Percentiles rank a stretch among this genome's conserved stretches.
These are phyloP conservation scores for Quercus suber DNA, from an alignment of 306 rosid species.

Conservation along the genomic window DNA sequence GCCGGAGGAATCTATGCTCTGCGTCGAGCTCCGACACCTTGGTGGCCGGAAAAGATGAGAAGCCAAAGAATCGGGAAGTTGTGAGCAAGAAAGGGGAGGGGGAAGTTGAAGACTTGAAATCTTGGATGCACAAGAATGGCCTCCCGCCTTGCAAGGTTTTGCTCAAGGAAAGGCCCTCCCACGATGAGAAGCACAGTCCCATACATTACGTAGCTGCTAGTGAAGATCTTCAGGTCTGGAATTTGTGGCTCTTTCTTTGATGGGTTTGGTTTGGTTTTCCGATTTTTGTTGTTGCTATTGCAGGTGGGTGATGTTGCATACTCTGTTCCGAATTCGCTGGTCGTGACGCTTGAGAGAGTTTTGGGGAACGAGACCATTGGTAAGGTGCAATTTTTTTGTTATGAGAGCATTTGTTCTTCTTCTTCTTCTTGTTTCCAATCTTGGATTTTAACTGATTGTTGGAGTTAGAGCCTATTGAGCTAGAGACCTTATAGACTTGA, in stretches of 20 bases:
- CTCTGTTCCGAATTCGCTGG: slow-evolving; percentile 78
- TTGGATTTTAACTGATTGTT: not conserved
- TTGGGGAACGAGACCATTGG: slow-evolving; percentile 92
- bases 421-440: not conserved
- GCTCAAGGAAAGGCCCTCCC: slow-evolving; percentile 64
- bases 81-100: slow-evolving; percentile 42
- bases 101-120: slow-evolving; percentile 62
- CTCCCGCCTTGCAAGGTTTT: slow-evolving; percentile 87
- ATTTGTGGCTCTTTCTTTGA: not conserved
- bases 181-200: slow-evolving; percentile 48
- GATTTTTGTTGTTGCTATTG: slow-evolving; percentile 13
- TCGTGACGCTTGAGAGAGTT: slow-evolving; percentile 91
- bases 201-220: slow-evolving; percentile 91
- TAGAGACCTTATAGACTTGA: not conserved
- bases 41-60: slow-evolving; percentile 47
- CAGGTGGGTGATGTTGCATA: slow-evolving; percentile 93
- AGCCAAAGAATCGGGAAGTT: slow-evolving; percentile 28
- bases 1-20: slow-evolving; percentile 35
- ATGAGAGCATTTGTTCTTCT: not conserved
- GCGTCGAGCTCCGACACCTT: slow-evolving; percentile 77
- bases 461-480: not conserved
- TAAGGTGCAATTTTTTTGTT: slow-evolving; percentile 40
- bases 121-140: slow-evolving; percentile 90
- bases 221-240: slow-evolving; percentile 67
- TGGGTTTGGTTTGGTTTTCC: slow-evolving; percentile 15